Conservation (phyloP, 768 basidiomycete genomes). For the Cystobasidium onofrii region DNA sequence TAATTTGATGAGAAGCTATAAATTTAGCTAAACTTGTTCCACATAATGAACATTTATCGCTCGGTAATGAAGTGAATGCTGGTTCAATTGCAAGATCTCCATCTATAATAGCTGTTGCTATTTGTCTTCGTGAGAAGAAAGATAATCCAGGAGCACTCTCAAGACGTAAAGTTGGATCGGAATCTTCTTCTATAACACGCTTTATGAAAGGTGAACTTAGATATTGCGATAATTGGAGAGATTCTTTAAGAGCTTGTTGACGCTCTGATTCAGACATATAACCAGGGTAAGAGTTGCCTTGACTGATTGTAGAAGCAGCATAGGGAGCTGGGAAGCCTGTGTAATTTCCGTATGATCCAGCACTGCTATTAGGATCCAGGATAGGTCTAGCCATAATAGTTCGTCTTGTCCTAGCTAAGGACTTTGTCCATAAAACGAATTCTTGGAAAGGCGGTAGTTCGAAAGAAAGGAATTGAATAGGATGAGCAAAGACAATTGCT, state of each 20-base stretch:
- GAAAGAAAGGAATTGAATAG: constrained; percentile 37
- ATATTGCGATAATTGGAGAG: constrained; percentile 40
- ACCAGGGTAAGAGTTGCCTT: background rate
- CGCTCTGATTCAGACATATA: constrained; percentile 14
- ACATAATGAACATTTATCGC: constrained; percentile 40
- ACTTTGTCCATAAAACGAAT: constrained; percentile 40
- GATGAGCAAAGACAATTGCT: constrained; percentile 27
- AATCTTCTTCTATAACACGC: constrained; percentile 46
- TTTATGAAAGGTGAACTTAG: constrained; percentile 41
- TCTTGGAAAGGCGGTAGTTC: constrained; percentile 42
- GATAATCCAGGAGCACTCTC: constrained; percentile 89
- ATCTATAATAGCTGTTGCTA: constrained; percentile 72
- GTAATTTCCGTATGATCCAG: background rate
- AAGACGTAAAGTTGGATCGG: constrained; percentile 83
- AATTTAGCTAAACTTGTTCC: constrained; percentile 29
- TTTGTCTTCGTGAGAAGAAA: constrained; percentile 81
- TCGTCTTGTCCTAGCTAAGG: constrained; percentile 34
- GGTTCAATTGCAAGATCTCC: constrained; percentile 87
- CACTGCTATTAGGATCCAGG: background rate
- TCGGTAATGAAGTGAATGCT: constrained; percentile 26
- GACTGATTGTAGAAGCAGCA: background rate
- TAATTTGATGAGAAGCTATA: constrained; percentile 28
- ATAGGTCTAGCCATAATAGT: constrained; percentile 1
- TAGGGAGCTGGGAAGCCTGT: background rate
- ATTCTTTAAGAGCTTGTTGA: constrained; percentile 36